Evolutionary conservation across 129 eudicot species (phyloP).

Genomic region (Artemisia tridentata): DNA sequence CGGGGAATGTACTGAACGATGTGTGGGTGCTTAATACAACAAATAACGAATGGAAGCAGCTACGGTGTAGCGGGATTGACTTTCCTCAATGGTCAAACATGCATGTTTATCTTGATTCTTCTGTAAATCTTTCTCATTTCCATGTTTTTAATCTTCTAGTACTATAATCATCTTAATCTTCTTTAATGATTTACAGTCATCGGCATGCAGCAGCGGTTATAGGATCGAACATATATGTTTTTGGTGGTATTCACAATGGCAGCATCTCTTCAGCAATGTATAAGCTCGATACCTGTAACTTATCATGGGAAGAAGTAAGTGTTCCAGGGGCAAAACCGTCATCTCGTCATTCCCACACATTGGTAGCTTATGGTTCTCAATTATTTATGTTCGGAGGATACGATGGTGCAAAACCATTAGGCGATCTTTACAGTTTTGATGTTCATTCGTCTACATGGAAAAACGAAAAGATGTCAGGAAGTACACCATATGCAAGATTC

Average conservation of each 20-base stretch:
- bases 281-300: constrained; percentile 56
- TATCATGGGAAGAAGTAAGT: constrained; percentile 60
- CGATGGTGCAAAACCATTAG: constrained; percentile 73
- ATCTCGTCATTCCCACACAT: constrained; percentile 90
- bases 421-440: constrained; percentile 75
- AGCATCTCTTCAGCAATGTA: constrained; percentile 51
- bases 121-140: neutral
- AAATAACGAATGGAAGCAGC: constrained; percentile 55
- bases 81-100: constrained; percentile 72
- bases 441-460: constrained; percentile 56
- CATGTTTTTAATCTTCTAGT: neutral
- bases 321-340: constrained; percentile 66
- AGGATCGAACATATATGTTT: constrained; percentile 69
- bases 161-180: neutral
- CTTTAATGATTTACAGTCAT: constrained; percentile 53
- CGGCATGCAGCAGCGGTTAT: constrained; percentile 87
- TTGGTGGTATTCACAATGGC: constrained; percentile 70
- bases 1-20: constrained; percentile 73
- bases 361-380: constrained; percentile 52
- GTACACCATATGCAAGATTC: constrained; percentile 72
- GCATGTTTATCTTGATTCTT: neutral
- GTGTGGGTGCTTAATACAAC: constrained; percentile 62
- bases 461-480: constrained; percentile 56
- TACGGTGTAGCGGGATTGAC: constrained; percentile 52
- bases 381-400: constrained; percentile 84